Evolutionary conservation across 2,329 filamentous ascomycete species (phyloP).

Genomic region (Aspergillus ruber): DNA sequence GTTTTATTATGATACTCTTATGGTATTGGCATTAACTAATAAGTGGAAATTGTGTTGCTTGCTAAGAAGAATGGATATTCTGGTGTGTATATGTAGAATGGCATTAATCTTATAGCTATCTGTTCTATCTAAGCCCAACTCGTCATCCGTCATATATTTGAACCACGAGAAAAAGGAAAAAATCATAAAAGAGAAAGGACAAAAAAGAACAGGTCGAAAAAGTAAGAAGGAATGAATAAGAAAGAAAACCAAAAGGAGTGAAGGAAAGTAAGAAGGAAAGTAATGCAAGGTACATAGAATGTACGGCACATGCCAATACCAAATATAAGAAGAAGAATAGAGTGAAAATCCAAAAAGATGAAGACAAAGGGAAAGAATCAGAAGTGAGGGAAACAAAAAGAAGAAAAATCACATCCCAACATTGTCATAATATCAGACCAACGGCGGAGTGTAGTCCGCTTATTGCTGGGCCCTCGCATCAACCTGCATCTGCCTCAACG

Average conservation of each 20-base stretch:
- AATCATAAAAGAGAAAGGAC: background rate
- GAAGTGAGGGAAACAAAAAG: background rate
- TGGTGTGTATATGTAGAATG: too few species aligned
- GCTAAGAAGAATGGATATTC: too few species aligned
- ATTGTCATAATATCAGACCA: too few species aligned
- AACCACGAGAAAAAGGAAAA: background rate
- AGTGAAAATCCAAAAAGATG: background rate
- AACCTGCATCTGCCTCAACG: background rate
- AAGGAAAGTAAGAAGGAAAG: slow-evolving; percentile 1
- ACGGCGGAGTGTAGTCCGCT: too few species aligned
- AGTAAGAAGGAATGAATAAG: background rate
- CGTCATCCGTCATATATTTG: background rate
- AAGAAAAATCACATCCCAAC: too few species aligned
- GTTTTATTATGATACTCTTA: too few species aligned
- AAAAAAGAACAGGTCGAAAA: slow-evolving; percentile 1
- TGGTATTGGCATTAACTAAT: background rate
- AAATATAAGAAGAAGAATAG: background rate
- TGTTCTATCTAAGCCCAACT: background rate
- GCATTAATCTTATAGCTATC: too few species aligned
- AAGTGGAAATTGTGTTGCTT: background rate
- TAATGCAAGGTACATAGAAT: background rate
- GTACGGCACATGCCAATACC: too few species aligned
- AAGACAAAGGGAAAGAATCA: background rate
- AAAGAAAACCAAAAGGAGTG: background rate
- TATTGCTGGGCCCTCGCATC: background rate